Percentiles rank a stretch among this genome's conserved stretches.
Conservation (phyloP, 2,329 filamentous ascomycete genomes). For the Pseudocercospora ulei region DNA sequence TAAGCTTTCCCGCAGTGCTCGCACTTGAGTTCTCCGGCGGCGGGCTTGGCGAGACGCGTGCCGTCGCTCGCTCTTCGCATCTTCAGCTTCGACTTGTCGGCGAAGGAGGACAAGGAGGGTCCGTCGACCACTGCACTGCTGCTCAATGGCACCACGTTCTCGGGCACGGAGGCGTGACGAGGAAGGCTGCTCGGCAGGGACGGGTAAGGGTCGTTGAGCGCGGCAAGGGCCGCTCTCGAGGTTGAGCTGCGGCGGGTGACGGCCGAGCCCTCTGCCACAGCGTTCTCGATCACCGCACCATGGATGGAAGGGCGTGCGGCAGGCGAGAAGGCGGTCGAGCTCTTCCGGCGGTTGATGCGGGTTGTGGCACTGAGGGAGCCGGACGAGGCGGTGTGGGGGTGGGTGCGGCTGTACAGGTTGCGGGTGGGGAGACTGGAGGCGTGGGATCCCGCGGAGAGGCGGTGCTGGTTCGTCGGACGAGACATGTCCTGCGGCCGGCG, state of each 20-base stretch:
- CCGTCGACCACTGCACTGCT: conserved; percentile 57
- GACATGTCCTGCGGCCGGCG: conserved; percentile 33
- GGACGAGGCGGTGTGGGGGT: conserved; percentile 71
- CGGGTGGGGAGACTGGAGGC: conserved; percentile 54
- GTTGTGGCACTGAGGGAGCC: conserved; percentile 69
- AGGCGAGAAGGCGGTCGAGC: conserved; percentile 66
- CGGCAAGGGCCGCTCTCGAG: conserved; percentile 49
- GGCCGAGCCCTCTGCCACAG: conserved; percentile 53
- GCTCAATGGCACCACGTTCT: conserved; percentile 32
- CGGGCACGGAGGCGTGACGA: conserved; percentile 35
- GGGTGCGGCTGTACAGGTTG: conserved; percentile 60
- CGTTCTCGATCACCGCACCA: conserved; percentile 55
- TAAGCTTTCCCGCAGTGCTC: conserved; percentile 98
- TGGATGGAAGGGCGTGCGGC: conserved; percentile 64
- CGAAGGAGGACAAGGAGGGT: conserved; percentile 46
- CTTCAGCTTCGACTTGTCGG: conserved; percentile 45
- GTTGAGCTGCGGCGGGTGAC: conserved; percentile 57
- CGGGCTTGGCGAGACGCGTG: conserved; percentile 67
- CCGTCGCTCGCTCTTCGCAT: conserved; percentile 70
- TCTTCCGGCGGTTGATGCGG: conserved; percentile 86
- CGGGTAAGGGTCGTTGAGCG: conserved; percentile 48
- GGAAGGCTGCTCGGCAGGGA: conserved; percentile 58
- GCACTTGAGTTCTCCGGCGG: conserved; percentile 79
- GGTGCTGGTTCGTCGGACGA: conserved; percentile 35
- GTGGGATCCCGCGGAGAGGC: conserved; percentile 44